Base-by-base conservation (phyloP, 2,329 filamentous ascomycete species). In the Sporothrix curviconia region DNA sequence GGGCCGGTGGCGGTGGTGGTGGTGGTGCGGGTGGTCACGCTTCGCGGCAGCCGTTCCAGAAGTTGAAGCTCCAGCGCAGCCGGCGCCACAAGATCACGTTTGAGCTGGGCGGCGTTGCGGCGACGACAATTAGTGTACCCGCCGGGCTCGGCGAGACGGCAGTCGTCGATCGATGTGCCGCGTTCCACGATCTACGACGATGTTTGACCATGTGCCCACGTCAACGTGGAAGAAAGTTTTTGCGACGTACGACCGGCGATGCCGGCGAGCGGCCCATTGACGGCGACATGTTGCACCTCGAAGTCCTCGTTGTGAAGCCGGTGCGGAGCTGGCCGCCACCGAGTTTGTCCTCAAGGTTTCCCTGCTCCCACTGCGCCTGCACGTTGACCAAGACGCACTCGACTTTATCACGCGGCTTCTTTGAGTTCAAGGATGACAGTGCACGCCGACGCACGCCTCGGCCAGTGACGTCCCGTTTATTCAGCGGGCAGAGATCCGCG, bases 191-290 rank as follows among this genome's bases (percentile, higher is more conserved):
- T 58, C 77, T 99, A n/a, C 12, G 92, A 96, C 64, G 85, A n/a
- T 99, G 15, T 96, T 94, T 61, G 94, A 99, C 69, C 90, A 96
- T 67, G 82, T 99, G 2, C 90, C 91, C 1, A 92, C 90, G 0
- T 99, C 94, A 3, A 96, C 92, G 0, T 99, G 95, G 95, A 95
- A 89, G 71, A 99, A 96, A 69, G n/a, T n/a, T n/a, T 99, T 99
- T 72, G 86, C 90, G 14, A 97, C 92, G 0, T 96, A 96, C 66
- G 89, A 95, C 74, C 84, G n/a, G 89, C 59, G 90, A 95, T 67
- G 86, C 86, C 11, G 89, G 89, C n/a, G 85, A 90, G 66, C 83
- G 92, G 50, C 90, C 97, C 72, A 87, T 89, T 71, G 87, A 86
- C 17, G 87, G 87, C 14, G 90, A 85, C 66, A 96, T 97, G 92